phyloP scores from a whole-genome alignment of 2,329 filamentous ascomycete species.

The Hymenoscyphus fraxineus region DNA sequence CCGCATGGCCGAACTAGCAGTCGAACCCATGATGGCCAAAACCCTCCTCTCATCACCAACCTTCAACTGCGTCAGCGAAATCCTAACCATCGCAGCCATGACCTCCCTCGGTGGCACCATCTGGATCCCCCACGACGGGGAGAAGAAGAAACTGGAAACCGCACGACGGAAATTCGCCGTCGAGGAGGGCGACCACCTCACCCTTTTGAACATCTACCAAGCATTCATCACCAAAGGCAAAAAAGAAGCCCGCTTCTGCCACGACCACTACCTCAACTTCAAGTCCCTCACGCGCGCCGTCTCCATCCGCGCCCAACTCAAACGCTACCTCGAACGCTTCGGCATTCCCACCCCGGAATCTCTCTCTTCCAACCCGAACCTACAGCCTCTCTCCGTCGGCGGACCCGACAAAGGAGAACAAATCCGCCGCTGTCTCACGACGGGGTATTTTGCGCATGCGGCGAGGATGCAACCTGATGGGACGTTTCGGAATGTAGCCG shows the following conservation, averaged over 20 bases:
- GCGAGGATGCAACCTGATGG: conserved; percentile 93
- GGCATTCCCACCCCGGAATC: conserved; percentile 67
- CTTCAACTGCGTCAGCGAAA: conserved; percentile 78
- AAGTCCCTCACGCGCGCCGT: conserved; percentile 78
- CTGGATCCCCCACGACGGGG: conserved; percentile 77
- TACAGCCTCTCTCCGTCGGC: conserved; percentile 36
- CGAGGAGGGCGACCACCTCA: conserved; percentile 91
- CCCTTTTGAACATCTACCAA: conserved; percentile 88
- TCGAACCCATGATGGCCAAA: conserved; percentile 95
- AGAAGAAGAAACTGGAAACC: conserved; percentile 71
- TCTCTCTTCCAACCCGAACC: conserved; percentile 39
- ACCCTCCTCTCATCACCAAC: conserved; percentile 57
- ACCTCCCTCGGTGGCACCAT: conserved; percentile 77
- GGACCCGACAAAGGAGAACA: conserved; percentile 59
- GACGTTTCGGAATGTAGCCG: conserved; percentile 80
- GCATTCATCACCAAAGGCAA: conserved; percentile 79
- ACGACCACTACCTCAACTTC: conserved; percentile 82
- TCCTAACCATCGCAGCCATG: conserved; percentile 92
- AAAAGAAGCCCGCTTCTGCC: conserved; percentile 82
- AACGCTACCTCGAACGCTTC: conserved; percentile 82
- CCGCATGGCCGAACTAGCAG: conserved; percentile 87
- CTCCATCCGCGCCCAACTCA: conserved; percentile 81
- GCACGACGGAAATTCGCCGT: conserved; percentile 79
- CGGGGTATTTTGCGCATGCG: conserved; percentile 89
- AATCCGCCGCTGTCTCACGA: conserved; percentile 79